Base-by-base conservation (phyloP, 768 basidiomycete species). In the Suillus discolor region DNA sequence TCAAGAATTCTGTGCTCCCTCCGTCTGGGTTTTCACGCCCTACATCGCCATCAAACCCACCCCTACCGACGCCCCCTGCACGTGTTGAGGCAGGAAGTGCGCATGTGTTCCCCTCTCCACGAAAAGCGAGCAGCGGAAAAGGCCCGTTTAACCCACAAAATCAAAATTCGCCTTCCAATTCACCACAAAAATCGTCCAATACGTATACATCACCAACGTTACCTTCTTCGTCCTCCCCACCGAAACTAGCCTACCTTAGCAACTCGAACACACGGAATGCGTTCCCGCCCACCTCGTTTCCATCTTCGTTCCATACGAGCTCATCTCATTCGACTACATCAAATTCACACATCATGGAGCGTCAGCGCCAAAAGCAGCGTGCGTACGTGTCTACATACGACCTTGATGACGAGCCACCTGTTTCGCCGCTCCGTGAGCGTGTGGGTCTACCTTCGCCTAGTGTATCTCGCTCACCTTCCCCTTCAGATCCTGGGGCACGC, bases 351-450 rank as follows among this genome's bases (percentile, higher is more conserved):
- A 36, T 60, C 34, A 49, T 49, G 44, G 62, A 62, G 31, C 47
- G 62, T 28, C 47, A 62, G 62, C 62, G 62, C 18, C 55, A 61
- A 49, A 62, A 60, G 23, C 62, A 62, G 62, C 44, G 55, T 28
- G 62, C 47, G 11, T 54, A 61, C 55, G 25, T 16, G 28, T 61
- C 31, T 11, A 31, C 34, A 23, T 60, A 62, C 57, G 47, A 62
- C 25, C 62, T 49, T 18, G 79, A 80, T 39, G 79, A 81, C 61
- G 77, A 78, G 13, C 79, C 79, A n/a, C 79, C 79, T 13, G 59
- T 34, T 42, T 73, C 74, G 7, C 62, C 72, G 39, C 67, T 66
- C n/a, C 72, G 78, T 18, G 62, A 64, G 63, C 63, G 60, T 15
- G 54, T 62, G 15, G 57, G 60, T 5, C 62, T 62, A 2, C 41